Evolutionary conservation across 192 early-diverging fungal genomes (phyloP), one percentile per base, ranked within the genome.

Genomic region (Backusella psychrophila): DNA sequence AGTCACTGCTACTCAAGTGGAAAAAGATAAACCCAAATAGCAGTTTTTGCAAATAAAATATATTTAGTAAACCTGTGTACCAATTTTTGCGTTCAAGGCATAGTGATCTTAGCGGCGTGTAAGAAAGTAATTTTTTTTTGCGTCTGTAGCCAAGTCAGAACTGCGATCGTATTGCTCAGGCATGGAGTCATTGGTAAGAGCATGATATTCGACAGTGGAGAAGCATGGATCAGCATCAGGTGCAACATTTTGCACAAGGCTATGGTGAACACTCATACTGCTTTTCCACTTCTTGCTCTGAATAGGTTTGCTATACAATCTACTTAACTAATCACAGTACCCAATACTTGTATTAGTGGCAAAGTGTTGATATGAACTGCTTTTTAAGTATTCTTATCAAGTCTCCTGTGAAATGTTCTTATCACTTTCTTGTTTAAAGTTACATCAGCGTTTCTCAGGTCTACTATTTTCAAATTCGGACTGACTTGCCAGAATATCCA

Each of bases 41-140:
- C 39, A 1, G 7, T 39, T 7, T 39, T 39, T 39, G 38, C 1
- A 53, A 21, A 33, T 33, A 33, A 53, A 21, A 53, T 8, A 8
- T 46, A 46, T 46, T 71, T 75, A 75, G 26, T 63, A 21, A 17
- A 75, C 36, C 4, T 68, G 72, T 44, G 21, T 71, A 35, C 76
- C 76, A 17, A 67, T 3, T 23, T 78, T 75, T 52, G 85, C 80
- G 15, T 63, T 42, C 17, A 70, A 41, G 11, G 86, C 29, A 29
- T 82, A 44, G 82, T 80, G n/a, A 89, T 68, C 23, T 90, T 85
- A 0, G 89, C 83, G 0, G 88, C 91, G 72, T 94, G 90, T 66
- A 84, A 88, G 93, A 93, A 94, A 0, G 93, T 93, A 76, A 95
- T 76, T 63, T 93, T 84, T 33, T 2, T 72, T 69, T 12, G 91